A percentile compares a stretch with the other conserved stretches of the same genome.
Conservation (phyloP, 2,329 filamentous ascomycete genomes). For the Chaetothyriales sp. region DNA sequence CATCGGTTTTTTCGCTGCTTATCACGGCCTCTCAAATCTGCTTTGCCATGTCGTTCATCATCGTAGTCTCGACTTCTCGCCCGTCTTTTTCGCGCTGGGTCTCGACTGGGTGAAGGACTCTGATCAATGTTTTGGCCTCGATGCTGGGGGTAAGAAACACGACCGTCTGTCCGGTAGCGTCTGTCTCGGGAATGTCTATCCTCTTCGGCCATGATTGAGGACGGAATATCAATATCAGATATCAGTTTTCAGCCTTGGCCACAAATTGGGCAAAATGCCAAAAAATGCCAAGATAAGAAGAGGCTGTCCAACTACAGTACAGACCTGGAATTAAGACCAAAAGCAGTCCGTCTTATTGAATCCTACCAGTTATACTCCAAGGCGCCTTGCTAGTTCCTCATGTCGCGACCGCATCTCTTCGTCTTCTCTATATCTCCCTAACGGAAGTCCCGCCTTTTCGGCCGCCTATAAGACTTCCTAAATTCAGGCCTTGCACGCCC, state of each 20-base stretch:
- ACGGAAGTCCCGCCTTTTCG: constrained; percentile 13
- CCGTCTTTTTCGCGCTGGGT: neutral
- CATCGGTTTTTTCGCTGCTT: neutral
- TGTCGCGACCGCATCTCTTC: neutral
- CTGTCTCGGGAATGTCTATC: neutral
- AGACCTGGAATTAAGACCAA: too few species aligned
- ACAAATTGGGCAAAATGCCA: neutral
- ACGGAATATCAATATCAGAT: neutral
- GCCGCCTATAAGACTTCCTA: constrained; percentile 36
- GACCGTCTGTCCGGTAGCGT: neutral
- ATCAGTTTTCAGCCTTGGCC: neutral
- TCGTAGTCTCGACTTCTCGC: neutral
- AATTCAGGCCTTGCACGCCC: constrained; percentile 66
- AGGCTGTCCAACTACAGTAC: too few species aligned
- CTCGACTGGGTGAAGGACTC: neutral
- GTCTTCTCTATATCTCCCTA: neutral
- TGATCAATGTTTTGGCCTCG: neutral
- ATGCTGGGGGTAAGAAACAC: neutral
- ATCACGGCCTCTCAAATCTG: neutral
- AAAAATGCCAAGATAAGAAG: neutral
- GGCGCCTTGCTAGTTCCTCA: neutral
- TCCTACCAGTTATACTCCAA: too few species aligned
- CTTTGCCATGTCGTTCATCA: neutral
- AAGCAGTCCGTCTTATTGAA: too few species aligned
- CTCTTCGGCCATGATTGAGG: neutral